phyloP scores from a whole-genome alignment of 1,139 yeast species.

The Kodamaea sp. region DNA sequence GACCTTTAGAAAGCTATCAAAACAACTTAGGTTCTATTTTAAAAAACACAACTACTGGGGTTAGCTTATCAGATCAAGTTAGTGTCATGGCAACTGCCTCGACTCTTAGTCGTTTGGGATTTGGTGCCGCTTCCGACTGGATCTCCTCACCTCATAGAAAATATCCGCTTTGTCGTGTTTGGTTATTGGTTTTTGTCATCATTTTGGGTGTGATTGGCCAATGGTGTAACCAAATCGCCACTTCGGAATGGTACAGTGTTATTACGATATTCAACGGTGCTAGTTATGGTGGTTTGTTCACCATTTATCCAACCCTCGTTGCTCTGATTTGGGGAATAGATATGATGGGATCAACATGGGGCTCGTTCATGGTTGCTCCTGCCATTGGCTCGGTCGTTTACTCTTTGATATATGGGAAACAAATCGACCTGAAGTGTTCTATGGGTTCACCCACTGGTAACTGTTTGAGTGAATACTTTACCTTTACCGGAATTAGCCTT shows the following conservation, averaged over 20 bases:
- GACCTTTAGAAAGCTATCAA: constrained; percentile 85
- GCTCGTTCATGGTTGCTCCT: constrained; percentile 85
- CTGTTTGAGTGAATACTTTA: constrained; percentile 35
- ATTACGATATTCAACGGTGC: constrained; percentile 61
- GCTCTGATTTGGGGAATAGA: constrained; percentile 88
- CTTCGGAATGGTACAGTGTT: constrained; percentile 22
- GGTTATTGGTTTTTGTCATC: constrained; percentile 42
- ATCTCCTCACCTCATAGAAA: constrained; percentile 26
- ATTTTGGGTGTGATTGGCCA: constrained; percentile 46
- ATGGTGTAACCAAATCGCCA: constrained; percentile 11
- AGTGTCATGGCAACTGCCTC: constrained; percentile 40
- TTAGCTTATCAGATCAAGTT: constrained; percentile 50
- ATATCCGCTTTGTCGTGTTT: constrained; percentile 36
- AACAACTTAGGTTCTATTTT: constrained; percentile 78
- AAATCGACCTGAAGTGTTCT: constrained; percentile 48
- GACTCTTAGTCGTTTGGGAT: constrained; percentile 46
- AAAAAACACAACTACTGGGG: constrained; percentile 21
- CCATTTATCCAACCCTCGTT: constrained; percentile 78
- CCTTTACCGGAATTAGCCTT: constrained; percentile 30
- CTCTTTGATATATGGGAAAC: constrained; percentile 68
- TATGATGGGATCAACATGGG: constrained; percentile 91
- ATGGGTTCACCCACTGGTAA: constrained; percentile 11
- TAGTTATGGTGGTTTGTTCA: constrained; percentile 80
- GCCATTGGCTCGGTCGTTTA: constrained; percentile 76
- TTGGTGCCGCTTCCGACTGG: constrained; percentile 68